Base-by-base conservation (phyloP, 1,284 basidiomycete species). In the Cerrena zonata region DNA sequence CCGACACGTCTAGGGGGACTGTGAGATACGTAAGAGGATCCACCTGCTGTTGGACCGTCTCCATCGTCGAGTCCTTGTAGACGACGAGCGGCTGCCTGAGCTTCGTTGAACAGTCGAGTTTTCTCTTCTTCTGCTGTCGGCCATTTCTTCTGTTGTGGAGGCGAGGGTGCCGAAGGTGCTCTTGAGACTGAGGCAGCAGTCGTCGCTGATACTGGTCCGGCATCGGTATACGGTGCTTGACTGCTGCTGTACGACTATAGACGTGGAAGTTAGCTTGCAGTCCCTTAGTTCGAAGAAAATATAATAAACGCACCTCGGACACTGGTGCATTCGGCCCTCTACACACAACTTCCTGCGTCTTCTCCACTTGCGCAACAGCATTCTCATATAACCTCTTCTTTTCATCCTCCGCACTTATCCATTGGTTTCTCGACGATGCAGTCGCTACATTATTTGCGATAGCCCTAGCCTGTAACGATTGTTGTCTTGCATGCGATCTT, bases 81-180 rank as follows among this genome's bases (percentile, higher is more conserved):
- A 41, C 68, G 72, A 50, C 69, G 71, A 2, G 78, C 84, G 19
- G 76, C 78, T 1, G 73, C 76, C 59, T 82, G 80, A 0, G 90
- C 90, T 45, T 79, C 65, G 49, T 85, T 74, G 65, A 78, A 93
- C 18, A 91, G 64, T 25, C 76, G 71, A 2, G 77, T 64, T 61
- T 90, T 89, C 62, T 91, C 88, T 55, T 82, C 77, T 63, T 88
- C 86, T 0, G 87, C 84, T 0, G 80, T 77, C 3, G 70, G 71
- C 85, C 84, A 89, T 22, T 45, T 37, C 34, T 30, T 45, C 47
- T 7, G 53, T 22, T 45, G 51, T 39, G 5, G 47, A 22, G 13
- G 36, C 51, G 34, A 19, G 24, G 12, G 45, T 40, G 13, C 39
- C 39, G 18, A 19, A 18, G 10, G 13, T 10, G 18, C 21, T 10